Conservation (phyloP, 768 basidiomycete species). For the Cystobasidium tubakii region DNA sequence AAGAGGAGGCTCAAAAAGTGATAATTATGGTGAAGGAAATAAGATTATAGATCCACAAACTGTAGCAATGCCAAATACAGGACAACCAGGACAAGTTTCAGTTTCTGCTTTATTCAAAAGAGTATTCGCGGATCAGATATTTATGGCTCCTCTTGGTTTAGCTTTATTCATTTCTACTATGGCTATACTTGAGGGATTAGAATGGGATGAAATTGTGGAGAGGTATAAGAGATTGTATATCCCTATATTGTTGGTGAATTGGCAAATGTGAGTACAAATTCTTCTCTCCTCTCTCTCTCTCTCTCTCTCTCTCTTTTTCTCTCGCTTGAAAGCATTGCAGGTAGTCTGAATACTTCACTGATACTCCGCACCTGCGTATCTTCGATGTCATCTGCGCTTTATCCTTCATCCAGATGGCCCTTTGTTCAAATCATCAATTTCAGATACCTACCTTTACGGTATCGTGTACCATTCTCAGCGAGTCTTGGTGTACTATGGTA, state of each 20-base stretch:
- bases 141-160: slow-evolving; percentile 37
- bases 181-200: slow-evolving; percentile 34
- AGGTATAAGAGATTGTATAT: slow-evolving; percentile 15
- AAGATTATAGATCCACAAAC: slow-evolving; percentile 48
- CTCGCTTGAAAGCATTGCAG: no score
- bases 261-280: slow-evolving; percentile 28
- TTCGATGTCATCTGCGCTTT: no score
- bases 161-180: slow-evolving; percentile 30
- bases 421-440: slow-evolving; percentile 38
- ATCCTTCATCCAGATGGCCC: slow-evolving; percentile 12
- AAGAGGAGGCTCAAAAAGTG: neutral
- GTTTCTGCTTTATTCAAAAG: slow-evolving; percentile 32
- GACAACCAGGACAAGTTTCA: slow-evolving; percentile 55
- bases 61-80: slow-evolving; percentile 21
- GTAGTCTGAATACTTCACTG: no score
- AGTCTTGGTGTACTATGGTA: slow-evolving; percentile 19
- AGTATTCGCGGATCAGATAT: slow-evolving; percentile 33
- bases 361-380: no score
- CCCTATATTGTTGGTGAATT: slow-evolving; percentile 32
- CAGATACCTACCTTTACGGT: slow-evolving; percentile 30
- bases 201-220: slow-evolving; percentile 22
- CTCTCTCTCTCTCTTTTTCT: no score
- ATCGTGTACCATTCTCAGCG: slow-evolving; percentile 29
- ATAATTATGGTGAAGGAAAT: slow-evolving; percentile 11
- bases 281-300: neutral